phyloP scores from a whole-genome alignment of 2,329 filamentous ascomycete species.

The Cladosporium sp. region DNA sequence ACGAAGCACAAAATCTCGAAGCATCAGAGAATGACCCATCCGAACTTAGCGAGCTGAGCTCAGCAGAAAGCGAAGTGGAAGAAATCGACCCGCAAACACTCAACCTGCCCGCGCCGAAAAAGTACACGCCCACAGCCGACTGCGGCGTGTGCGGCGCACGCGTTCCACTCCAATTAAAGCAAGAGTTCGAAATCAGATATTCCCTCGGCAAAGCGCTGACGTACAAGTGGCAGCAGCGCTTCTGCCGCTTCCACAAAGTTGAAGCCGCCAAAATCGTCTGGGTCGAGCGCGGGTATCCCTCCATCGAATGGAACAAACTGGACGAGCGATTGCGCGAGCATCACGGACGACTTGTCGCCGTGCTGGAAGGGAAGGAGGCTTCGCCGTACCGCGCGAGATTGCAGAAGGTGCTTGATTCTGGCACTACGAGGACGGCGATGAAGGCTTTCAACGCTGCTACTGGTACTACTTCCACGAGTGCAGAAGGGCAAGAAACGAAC shows the following conservation, averaged over 20 bases:
- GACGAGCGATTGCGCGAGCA: slow-evolving; percentile 24
- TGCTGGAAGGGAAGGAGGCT: slow-evolving; percentile 22
- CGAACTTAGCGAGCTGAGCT: slow-evolving; percentile 12
- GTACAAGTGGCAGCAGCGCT: slow-evolving; percentile 30
- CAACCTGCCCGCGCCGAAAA: slow-evolving; percentile 11
- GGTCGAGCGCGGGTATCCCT: slow-evolving; percentile 29
- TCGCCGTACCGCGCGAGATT: slow-evolving; percentile 26
- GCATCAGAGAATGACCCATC: no score
- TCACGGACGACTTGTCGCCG: slow-evolving; percentile 19
- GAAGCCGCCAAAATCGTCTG: slow-evolving; percentile 26
- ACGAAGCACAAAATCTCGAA: no score
- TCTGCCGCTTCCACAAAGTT: slow-evolving; percentile 31
- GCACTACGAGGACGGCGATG: slow-evolving; percentile 17
- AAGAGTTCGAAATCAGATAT: slow-evolving; percentile 29
- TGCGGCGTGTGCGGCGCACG: slow-evolving; percentile 26
- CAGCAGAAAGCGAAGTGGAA: slow-evolving; percentile 14
- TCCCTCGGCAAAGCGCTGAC: slow-evolving; percentile 21
- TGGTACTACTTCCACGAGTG: neutral
- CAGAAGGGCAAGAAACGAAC: neutral
- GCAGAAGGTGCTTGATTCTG: slow-evolving; percentile 20
- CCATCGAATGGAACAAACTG: slow-evolving; percentile 31
- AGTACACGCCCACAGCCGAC: slow-evolving; percentile 5
- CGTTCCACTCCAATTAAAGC: slow-evolving; percentile 20
- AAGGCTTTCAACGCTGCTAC: slow-evolving; percentile 13
- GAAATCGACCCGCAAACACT: slow-evolving; percentile 4